Conservation (phyloP, 768 basidiomycete species). For the Termitomyces sp. region DNA sequence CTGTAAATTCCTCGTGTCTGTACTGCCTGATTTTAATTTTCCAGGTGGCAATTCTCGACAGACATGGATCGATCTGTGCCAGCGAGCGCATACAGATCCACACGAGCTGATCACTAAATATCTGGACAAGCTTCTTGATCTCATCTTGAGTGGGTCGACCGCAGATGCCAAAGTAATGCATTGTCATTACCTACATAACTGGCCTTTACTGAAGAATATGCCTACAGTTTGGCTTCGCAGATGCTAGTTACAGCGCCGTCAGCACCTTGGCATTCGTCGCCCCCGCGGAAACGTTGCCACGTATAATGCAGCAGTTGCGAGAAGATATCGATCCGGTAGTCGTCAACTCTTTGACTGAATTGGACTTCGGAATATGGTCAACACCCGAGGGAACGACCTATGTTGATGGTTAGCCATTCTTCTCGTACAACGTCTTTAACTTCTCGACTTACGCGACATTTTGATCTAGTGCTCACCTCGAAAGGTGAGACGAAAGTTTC, state of each 20-base stretch:
- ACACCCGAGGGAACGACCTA: conserved; percentile 80
- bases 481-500: conserved; percentile 43
- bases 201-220: background rate
- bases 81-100: conserved; percentile 65
- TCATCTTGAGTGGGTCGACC: conserved; percentile 42
- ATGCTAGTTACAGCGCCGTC: conserved; percentile 71
- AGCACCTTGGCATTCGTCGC: conserved; percentile 79
- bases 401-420: conserved; percentile 58
- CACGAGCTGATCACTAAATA: conserved; percentile 47
- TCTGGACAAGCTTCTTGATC: conserved; percentile 42
- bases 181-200: background rate
- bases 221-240: conserved; percentile 40
- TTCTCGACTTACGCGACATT: background rate
- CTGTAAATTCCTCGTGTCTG: background rate
- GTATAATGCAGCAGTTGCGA: conserved; percentile 61
- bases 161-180: conserved; percentile 39
- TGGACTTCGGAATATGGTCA: conserved; percentile 79
- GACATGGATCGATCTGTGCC: conserved; percentile 82
- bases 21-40: background rate
- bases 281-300: conserved; percentile 61
- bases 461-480: conserved; percentile 52
- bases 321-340: conserved; percentile 55
- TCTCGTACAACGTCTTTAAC: background rate
- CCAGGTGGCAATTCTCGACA: conserved; percentile 47
- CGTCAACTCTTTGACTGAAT: conserved; percentile 61